Percentiles rank a stretch among this genome's conserved stretches.
Evolutionary conservation across 164 flowering plant genomes (phyloP).

Genomic region (Vitis cinerea): DNA sequence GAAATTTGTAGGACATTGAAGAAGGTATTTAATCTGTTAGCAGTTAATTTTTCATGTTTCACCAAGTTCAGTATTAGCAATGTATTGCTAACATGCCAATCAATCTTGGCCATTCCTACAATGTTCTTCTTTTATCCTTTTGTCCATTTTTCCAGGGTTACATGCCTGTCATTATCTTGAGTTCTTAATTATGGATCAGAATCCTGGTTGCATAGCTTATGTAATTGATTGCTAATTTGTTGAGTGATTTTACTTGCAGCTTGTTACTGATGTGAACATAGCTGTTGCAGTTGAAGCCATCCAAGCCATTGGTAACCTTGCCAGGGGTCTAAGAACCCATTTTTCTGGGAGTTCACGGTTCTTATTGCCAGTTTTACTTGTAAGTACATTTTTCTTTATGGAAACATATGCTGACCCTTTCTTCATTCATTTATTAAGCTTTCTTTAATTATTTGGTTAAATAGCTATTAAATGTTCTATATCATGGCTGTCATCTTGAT

Average conservation of each 20-base stretch:
- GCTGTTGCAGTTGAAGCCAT: constrained; percentile 98
- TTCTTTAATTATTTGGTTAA: too few relatives aligned
- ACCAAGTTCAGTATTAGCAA: too few relatives aligned
- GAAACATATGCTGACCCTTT: not conserved
- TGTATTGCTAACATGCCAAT: too few relatives aligned
- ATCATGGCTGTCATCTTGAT: too few relatives aligned
- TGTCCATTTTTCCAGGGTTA: not conserved
- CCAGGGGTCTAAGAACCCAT: constrained; percentile 77
- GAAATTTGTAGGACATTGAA: constrained; percentile 89
- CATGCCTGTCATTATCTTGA: too few relatives aligned
- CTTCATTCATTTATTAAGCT: not conserved
- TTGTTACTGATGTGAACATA: constrained; percentile 91
- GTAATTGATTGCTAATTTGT: not conserved
- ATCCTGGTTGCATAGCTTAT: not conserved
- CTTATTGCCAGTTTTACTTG: constrained; percentile 84
- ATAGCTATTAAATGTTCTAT: too few relatives aligned
- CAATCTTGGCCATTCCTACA: too few relatives aligned
- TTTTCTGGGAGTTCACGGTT: constrained; percentile 85
- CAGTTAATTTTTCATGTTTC: not conserved
- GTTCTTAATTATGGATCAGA: not conserved
- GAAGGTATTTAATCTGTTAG: constrained; percentile 51
- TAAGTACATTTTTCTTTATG: constrained; percentile 35
- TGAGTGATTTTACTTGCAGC: constrained; percentile 47
- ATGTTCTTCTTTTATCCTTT: not conserved
- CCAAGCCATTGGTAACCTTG: constrained; percentile 96